These are phyloP conservation scores for Capsicum baccatum DNA, from an alignment of 257 asterid genomes.

Conservation along the genomic window DNA sequence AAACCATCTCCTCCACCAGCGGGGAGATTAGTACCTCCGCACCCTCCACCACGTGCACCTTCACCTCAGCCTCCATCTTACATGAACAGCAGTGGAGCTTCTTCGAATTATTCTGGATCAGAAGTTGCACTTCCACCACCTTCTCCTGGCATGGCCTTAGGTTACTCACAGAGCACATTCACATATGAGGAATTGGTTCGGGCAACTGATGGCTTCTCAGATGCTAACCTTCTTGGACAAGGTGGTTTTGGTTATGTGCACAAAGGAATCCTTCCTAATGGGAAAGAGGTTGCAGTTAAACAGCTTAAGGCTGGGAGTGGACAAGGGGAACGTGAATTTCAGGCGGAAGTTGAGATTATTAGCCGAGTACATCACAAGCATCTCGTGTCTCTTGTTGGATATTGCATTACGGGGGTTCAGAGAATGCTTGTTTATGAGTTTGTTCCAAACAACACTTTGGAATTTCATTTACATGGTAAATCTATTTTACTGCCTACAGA, in stretches of 20 bases:
- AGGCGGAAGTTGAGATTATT: conserved; percentile 95
- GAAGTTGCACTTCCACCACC: conserved; percentile 63
- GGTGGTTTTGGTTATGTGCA: conserved; percentile 98
- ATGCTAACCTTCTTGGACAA: conserved; percentile 92
- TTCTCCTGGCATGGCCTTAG: conserved; percentile 66
- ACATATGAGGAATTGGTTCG: conserved; percentile 75
- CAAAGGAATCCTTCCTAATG: conserved; percentile 79
- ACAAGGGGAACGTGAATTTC: conserved; percentile 93
- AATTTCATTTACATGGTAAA: conserved; percentile 81
- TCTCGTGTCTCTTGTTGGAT: conserved; percentile 95
- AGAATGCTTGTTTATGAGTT: conserved; percentile 90
- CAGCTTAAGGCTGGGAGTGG: conserved; percentile 94
- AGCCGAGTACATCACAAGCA: conserved; percentile 96
- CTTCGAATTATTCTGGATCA: conserved; percentile 70
- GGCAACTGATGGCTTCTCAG: conserved; percentile 94
- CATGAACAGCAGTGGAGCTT: conserved; percentile 76
- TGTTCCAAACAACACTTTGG: conserved; percentile 80
- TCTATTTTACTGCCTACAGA: background rate
- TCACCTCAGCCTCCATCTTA: conserved; percentile 52
- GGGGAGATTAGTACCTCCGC: conserved; percentile 35
- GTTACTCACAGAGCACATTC: conserved; percentile 72
- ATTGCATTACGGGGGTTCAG: conserved; percentile 70
- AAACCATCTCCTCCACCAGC: conserved; percentile 38
- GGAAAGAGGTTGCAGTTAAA: conserved; percentile 88
- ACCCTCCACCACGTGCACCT: conserved; percentile 46